These are phyloP conservation scores for Malus sylvestris DNA, from an alignment of 306 rosid genomes.

Conservation along the genomic window DNA sequence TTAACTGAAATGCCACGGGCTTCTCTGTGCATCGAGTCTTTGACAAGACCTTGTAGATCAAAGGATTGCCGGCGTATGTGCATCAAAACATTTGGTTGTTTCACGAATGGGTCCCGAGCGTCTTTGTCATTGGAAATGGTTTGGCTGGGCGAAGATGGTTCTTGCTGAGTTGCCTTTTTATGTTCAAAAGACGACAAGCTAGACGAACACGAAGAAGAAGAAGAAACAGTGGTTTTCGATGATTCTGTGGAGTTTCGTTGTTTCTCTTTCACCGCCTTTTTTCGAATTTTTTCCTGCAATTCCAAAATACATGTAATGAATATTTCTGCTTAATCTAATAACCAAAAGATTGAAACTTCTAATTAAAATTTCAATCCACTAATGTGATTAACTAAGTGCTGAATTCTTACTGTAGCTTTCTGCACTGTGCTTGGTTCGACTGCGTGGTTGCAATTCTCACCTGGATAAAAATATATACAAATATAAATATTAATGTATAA, in stretches of 20 bases:
- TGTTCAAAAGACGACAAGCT: conserved; percentile 71
- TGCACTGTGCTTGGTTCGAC: conserved; percentile 26
- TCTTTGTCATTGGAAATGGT: conserved; percentile 14
- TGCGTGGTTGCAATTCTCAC: conserved; percentile 24
- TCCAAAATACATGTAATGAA: not conserved
- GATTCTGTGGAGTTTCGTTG: conserved; percentile 60
- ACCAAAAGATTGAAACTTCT: conserved; percentile 7
- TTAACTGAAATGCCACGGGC: conserved; percentile 45
- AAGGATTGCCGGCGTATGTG: conserved; percentile 22
- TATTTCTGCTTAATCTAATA: not conserved
- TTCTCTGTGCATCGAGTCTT: conserved; percentile 50
- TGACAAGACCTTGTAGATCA: conserved; percentile 39
- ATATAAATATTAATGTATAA: not conserved
- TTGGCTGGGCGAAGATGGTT: conserved; percentile 31
- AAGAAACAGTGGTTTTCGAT: conserved; percentile 49
- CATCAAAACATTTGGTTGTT: conserved; percentile 19
- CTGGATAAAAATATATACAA: conserved; percentile 23
- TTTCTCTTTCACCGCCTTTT: conserved; percentile 38
- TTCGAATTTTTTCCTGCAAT: conserved; percentile 48
- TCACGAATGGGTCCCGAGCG: conserved; percentile 20
- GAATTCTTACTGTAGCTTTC: conserved; percentile 41
- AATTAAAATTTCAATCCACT: not conserved
- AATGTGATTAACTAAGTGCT: not conserved
- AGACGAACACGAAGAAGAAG: conserved; percentile 64
- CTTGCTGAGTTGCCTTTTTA: conserved; percentile 40